A percentile compares a stretch with the other conserved stretches of the same genome.
Conservation (phyloP, 2,329 filamentous ascomycete genomes). For the Aquanectria penicillioides region DNA sequence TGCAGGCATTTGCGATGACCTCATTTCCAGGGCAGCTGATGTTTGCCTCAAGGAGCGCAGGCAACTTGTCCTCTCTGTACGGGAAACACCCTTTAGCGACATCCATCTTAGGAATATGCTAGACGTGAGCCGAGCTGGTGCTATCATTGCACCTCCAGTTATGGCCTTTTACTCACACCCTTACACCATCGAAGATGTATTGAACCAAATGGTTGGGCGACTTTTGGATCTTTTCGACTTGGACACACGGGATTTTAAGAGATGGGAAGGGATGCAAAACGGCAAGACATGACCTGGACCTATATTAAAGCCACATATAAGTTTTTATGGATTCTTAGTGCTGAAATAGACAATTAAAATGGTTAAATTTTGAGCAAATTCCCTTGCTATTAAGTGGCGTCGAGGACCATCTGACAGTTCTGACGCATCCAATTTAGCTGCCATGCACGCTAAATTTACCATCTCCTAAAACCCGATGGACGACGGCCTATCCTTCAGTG, state of each 20-base stretch:
- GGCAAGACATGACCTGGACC: neutral
- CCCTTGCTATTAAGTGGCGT: no score
- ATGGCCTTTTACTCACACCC: slow-evolving; percentile 56
- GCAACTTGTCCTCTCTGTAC: slow-evolving; percentile 50
- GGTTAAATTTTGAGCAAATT: no score
- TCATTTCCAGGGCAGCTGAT: slow-evolving; percentile 58
- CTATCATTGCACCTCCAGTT: slow-evolving; percentile 56
- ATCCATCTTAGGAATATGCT: slow-evolving; percentile 60
- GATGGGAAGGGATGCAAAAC: slow-evolving; percentile 43
- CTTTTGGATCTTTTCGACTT: slow-evolving; percentile 57
- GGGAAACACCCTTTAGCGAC: slow-evolving; percentile 58
- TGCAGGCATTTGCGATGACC: slow-evolving; percentile 55
- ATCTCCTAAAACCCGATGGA: no score
- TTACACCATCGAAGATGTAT: slow-evolving; percentile 51
- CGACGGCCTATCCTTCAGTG: no score
- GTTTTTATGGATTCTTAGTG: neutral
- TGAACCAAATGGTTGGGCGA: slow-evolving; percentile 57
- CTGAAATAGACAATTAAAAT: no score
- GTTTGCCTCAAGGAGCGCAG: slow-evolving; percentile 58
- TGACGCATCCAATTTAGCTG: no score
- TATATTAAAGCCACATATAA: neutral
- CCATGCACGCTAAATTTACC: no score
- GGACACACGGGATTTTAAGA: slow-evolving; percentile 51
- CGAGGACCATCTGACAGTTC: no score
- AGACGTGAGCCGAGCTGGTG: slow-evolving; percentile 49